A percentile compares a stretch with the other conserved stretches of the same genome.
These are phyloP conservation scores for Pseudoscleropodium purum DNA, from an alignment of 225 moss, liverwort and hornwort species.

Conservation along the genomic window DNA sequence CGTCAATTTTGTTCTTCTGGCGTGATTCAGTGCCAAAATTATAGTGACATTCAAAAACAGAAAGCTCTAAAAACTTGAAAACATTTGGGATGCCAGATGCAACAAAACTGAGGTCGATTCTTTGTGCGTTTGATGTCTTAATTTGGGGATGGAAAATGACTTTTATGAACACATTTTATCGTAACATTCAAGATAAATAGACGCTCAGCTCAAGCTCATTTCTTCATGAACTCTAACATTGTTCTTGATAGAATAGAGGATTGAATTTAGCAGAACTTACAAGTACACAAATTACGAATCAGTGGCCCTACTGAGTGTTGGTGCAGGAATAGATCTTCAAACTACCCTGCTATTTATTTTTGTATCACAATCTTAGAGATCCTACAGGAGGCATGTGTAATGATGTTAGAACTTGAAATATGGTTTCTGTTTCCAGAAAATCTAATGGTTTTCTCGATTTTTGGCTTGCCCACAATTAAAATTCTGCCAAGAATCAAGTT, in stretches of 20 bases:
- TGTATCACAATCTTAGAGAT: background rate
- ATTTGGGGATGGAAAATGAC: background rate
- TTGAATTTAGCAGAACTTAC: background rate
- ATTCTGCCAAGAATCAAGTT: background rate
- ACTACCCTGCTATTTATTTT: background rate
- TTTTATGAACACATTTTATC: background rate
- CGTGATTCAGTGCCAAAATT: background rate
- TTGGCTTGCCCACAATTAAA: background rate
- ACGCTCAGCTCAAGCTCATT: background rate
- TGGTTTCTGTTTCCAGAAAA: background rate
- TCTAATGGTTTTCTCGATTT: background rate
- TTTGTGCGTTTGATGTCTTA: background rate
- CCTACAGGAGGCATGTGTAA: background rate
- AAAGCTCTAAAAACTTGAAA: background rate
- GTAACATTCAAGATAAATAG: too few relatives aligned
- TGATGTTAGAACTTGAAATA: background rate
- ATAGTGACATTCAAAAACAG: background rate
- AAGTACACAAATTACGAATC: background rate
- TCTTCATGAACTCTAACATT: background rate
- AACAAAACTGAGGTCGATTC: background rate
- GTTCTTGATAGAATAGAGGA: background rate
- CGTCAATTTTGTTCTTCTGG: background rate
- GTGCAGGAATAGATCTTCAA: background rate
- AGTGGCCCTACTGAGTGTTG: background rate
- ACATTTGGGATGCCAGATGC: background rate